Base-by-base conservation (phyloP, 495 filamentous ascomycete species). In the Oidiodendron maius region DNA sequence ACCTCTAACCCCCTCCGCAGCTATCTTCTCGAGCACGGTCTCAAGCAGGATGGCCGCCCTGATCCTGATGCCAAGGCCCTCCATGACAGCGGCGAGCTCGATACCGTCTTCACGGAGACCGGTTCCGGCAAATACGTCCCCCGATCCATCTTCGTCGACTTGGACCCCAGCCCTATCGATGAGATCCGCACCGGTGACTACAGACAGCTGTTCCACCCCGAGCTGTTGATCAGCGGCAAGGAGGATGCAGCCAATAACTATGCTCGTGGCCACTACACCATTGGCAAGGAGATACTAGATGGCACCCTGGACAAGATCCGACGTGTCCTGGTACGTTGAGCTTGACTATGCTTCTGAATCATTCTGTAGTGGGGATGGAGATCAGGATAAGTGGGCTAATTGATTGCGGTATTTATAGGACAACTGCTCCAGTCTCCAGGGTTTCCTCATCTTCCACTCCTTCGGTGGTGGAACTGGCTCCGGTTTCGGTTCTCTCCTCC, bases 211-310 rank as follows among this genome's bases (percentile, higher is more conserved):
- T 95, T 95, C 73, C 89, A 93, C 66, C 89, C 89, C 22, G 89
- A 93, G 69, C 72, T 84, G 55, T 66, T 95, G 67, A 87, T 95
- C 62, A 90, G 82, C 64, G 89, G 89, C 53, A 95, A 95, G 70
- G 89, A 95, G 67, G 89, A 95, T 78, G 89, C 89, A 47, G 87
- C 89, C 61, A 95, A 94, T 69, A 95, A 95, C 77, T 95, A 95
- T 72, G 89, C 89, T 55, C 86, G 89, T 73, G 89, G 89, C 52
- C 89, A 95, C 67, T 95, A 95, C 67, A 95, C 89, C 40, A 83
- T 93, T 56, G 89, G 89, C 68, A 95, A 93, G 76, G 89, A 94
- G 71, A 76, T 93, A 63, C 82, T 88, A 42, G 88, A 91, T 59
- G 80, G 74, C 47, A 87, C 91, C 53, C 73, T 91, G 56, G 87